Evolutionary conservation across 345 rosid species (phyloP).

Genomic region (Eucalyptus polyanthemos): DNA sequence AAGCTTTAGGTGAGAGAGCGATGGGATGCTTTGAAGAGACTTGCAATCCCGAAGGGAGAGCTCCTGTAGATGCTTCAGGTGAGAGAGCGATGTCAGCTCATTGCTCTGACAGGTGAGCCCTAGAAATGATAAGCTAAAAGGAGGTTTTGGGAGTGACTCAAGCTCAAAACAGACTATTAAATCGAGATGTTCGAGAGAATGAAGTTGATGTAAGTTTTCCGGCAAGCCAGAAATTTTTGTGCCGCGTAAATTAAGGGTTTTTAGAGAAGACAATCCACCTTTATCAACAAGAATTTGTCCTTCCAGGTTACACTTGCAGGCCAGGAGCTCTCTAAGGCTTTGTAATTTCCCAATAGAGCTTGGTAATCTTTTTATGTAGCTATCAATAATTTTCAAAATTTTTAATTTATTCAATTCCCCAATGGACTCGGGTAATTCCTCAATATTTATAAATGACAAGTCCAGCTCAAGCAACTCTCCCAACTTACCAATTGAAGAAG

Average conservation of each 20-base stretch:
- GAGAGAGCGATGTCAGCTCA: too few relatives aligned
- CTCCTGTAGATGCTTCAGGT: background rate
- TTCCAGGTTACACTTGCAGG: background rate
- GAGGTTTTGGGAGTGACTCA: background rate
- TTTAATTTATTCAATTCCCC: too few relatives aligned
- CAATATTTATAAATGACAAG: too few relatives aligned
- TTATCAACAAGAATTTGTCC: background rate
- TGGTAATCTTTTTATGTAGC: too few relatives aligned
- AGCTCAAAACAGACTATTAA: too few relatives aligned
- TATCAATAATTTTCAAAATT: too few relatives aligned
- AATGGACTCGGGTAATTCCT: too few relatives aligned
- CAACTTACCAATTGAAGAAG: too few relatives aligned
- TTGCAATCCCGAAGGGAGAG: background rate
- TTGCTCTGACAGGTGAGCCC: background rate
- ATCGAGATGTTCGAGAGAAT: background rate
- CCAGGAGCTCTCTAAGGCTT: too few relatives aligned
- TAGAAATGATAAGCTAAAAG: background rate
- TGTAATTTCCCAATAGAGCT: too few relatives aligned
- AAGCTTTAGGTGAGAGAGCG: too few relatives aligned
- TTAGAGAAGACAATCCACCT: background rate
- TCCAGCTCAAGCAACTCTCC: too few relatives aligned
- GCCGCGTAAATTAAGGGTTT: rapidly evolving
- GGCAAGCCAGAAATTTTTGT: background rate
- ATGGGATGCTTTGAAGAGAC: background rate
- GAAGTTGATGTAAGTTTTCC: background rate